phyloP scores from a whole-genome alignment of 306 rosid genomes.

The Carpinus fangiana region DNA sequence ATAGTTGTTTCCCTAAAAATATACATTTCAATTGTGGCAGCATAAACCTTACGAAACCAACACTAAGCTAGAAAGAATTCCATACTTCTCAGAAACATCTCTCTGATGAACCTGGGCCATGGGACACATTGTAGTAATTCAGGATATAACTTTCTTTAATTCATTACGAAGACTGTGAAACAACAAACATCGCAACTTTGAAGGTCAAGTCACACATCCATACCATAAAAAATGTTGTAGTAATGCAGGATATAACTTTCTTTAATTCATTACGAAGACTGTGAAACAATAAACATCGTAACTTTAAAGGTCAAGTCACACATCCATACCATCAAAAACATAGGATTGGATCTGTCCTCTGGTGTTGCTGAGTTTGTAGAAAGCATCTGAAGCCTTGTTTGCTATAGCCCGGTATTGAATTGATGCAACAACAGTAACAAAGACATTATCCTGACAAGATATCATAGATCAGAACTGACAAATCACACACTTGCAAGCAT shows the following conservation, averaged over 20 bases:
- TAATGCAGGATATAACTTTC: not conserved
- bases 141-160: not conserved
- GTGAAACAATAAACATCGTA: not conserved
- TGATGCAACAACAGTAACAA: conserved; percentile 59
- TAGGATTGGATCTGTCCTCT: conserved; percentile 58
- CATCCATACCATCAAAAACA: conserved; percentile 54
- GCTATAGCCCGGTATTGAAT: conserved; percentile 57
- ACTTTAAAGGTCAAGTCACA: conserved; percentile 10
- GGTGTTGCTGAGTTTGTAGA: conserved; percentile 59
- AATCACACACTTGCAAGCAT: not conserved
- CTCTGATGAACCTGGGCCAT: not conserved
- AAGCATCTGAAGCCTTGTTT: conserved; percentile 53
- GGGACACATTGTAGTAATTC: not conserved
- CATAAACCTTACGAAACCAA: not conserved
- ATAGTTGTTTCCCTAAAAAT: not conserved
- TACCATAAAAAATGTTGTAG: conserved; percentile 46
- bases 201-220: conserved; percentile 16
- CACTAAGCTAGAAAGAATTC: not conserved
- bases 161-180: not conserved
- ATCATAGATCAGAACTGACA: conserved; percentile 17
- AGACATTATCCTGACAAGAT: conserved; percentile 51
- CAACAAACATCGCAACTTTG: not conserved
- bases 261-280: not conserved
- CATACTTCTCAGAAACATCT: not conserved
- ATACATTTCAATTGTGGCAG: not conserved